phyloP scores from a whole-genome alignment of 2,329 filamentous ascomycete species.

The Byssothecium circinans region DNA sequence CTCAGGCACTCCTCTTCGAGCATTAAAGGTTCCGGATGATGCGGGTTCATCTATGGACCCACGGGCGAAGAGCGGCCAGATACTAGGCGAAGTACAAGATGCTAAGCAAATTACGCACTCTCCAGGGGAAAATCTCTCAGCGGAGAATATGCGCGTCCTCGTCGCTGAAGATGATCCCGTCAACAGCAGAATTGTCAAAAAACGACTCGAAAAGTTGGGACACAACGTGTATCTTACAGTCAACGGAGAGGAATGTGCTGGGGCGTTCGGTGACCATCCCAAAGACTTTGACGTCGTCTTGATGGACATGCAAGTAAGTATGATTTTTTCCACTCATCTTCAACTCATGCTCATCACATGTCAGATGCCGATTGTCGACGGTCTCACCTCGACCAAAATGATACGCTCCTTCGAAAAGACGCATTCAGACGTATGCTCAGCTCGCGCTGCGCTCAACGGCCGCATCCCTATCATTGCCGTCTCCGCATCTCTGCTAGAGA shows the following conservation, averaged over 20 bases:
- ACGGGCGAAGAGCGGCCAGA: slow-evolving; percentile 17
- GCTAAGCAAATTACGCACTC: slow-evolving; percentile 10
- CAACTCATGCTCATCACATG: slow-evolving; percentile 4
- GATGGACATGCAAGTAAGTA: slow-evolving; percentile 87
- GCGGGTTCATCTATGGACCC: slow-evolving; percentile 13
- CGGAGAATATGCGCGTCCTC: slow-evolving; percentile 63
- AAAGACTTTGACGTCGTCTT: slow-evolving; percentile 73
- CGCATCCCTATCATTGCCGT: slow-evolving; percentile 83
- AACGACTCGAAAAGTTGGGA: slow-evolving; percentile 74
- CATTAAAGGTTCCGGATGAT: slow-evolving; percentile 53
- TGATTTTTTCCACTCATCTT: background rate
- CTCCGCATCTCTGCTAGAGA: slow-evolving; percentile 78
- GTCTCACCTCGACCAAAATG: slow-evolving; percentile 77
- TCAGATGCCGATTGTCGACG: slow-evolving; percentile 91
- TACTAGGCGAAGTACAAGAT: slow-evolving; percentile 34
- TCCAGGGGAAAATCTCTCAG: slow-evolving; percentile 19
- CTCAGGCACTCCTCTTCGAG: slow-evolving; percentile 48
- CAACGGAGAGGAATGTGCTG: slow-evolving; percentile 83
- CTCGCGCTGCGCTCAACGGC: slow-evolving; percentile 61
- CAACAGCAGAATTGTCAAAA: slow-evolving; percentile 79
- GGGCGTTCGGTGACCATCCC: slow-evolving; percentile 66
- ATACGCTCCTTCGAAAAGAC: slow-evolving; percentile 72
- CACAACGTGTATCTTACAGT: slow-evolving; percentile 72
- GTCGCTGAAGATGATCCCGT: slow-evolving; percentile 88
- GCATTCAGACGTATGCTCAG: slow-evolving; percentile 58